Base-by-base conservation (phyloP, 208 protist species). In the Leishmania mexicana region DNA sequence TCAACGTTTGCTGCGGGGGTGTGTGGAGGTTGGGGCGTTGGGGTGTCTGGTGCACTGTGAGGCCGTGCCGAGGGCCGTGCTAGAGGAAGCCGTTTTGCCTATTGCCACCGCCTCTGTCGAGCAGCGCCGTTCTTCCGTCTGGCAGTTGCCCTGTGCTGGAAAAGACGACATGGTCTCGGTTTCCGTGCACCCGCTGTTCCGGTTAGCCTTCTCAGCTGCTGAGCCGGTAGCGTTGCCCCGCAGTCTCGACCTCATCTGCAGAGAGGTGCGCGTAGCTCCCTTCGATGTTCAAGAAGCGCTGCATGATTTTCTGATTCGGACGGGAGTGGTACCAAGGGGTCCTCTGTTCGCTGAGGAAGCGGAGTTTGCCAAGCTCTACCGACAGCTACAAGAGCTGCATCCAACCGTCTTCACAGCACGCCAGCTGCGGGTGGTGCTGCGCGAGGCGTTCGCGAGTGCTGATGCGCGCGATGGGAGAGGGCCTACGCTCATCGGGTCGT, bases 11-110 rank as follows among this genome's bases (percentile, higher is more conserved):
- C 79, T 98, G 65, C 89, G 90, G 42, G 95, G 92, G 28, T 87
- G 88, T 49, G 80, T 96, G 38, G 87, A 88, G 76, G 75, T 90
- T 11, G 95, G 95, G 24, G 88, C 87, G 49, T 74, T 94, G 49
- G 84, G 95, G 38, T 95, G 90, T 67, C 68, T 98, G 51, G 73
- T 88, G 35, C 88, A 94, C 57, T 89, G 88, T 77, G 89, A 96
- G 38, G 60, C 79, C 8, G 42, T 93, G 19, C 73, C 86, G 24
- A 78, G 58, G 19, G 17, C 45, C 17, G 73, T 81, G 40, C 68
- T 87, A 57, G 65, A 67, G 31, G 62, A 57, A n/a, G 53, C 31
- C 24, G 79, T 87, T 62, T 60, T 87, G 21, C 83, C 79, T 13
- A 47, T 83, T 38, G 54, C 79, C 24, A 81, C 13, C 75, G 67